These are phyloP conservation scores for Candida coquimbonensis DNA, from an alignment of 805 yeast genomes.

Conservation along the genomic window DNA sequence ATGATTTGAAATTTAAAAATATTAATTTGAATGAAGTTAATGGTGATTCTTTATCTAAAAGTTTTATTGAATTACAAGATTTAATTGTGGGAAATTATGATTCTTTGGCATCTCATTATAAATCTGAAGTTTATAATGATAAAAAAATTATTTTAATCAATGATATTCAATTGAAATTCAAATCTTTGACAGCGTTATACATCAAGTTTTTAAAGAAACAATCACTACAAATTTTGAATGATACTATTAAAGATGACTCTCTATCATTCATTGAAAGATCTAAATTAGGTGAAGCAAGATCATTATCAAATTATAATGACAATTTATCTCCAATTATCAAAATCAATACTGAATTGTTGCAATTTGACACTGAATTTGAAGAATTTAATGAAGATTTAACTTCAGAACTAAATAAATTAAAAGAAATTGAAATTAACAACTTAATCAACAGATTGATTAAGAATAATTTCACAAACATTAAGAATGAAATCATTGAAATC, in stretches of 20 bases:
- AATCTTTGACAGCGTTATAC: conserved; percentile 36
- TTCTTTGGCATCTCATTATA: conserved; percentile 68
- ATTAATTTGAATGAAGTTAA: conserved; percentile 12
- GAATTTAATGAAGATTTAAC: conserved; percentile 23
- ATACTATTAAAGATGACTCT: conserved; percentile 21
- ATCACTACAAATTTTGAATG: conserved; percentile 26
- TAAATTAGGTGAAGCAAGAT: conserved; percentile 23
- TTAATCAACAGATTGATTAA: conserved; percentile 40
- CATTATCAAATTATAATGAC: conserved; percentile 11
- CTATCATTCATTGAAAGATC: conserved; percentile 28
- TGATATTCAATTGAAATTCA: conserved; percentile 41
- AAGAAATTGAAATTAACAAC: conserved; percentile 19
- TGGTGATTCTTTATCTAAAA: conserved; percentile 31
- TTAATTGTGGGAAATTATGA: conserved; percentile 53
- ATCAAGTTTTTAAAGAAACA: conserved; percentile 30
- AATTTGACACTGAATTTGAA: conserved; percentile 27
- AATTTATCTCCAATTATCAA: conserved; percentile 13
- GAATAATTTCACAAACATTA: conserved; percentile 38
- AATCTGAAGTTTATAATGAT: conserved; percentile 55
- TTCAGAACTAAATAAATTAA: conserved; percentile 21
- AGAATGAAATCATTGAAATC: conserved; percentile 42
- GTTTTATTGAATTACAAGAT: conserved; percentile 36
- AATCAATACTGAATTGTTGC: conserved; percentile 19
- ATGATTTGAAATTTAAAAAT: conserved; percentile 3
- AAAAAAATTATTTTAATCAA: conserved; percentile 44